These are phyloP conservation scores for Penicillium brasilianum DNA, from an alignment of 2,329 filamentous ascomycete genomes.

Conservation along the genomic window DNA sequence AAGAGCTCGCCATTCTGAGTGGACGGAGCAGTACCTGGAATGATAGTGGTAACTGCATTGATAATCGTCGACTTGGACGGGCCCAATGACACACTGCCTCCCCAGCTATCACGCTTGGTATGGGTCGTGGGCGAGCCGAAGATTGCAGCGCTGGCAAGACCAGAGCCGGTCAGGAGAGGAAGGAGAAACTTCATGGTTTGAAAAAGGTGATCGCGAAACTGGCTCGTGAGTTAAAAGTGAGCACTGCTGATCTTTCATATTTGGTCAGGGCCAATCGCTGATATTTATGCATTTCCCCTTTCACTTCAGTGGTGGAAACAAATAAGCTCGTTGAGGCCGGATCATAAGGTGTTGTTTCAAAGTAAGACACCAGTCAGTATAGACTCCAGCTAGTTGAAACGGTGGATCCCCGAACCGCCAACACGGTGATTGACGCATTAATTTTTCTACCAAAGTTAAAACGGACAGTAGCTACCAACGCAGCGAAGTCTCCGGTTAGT, in stretches of 20 bases:
- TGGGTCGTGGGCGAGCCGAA: slow-evolving; percentile 13
- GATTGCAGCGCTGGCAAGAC: neutral
- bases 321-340: neutral
- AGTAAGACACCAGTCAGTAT: neutral
- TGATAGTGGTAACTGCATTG: slow-evolving; percentile 48
- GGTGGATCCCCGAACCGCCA: neutral
- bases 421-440: slow-evolving; percentile 5
- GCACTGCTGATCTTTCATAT: neutral
- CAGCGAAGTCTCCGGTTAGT: neutral
- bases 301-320: neutral
- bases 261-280: neutral
- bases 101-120: slow-evolving; percentile 42
- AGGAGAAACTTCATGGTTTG: neutral
- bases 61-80: slow-evolving; percentile 46
- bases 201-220: neutral
- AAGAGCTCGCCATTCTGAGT: slow-evolving; percentile 48
- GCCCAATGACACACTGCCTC: slow-evolving; percentile 46
- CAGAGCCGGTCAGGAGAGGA: neutral
- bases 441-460: neutral
- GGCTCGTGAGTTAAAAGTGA: neutral
- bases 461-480: neutral
- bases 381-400: neutral
- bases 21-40: slow-evolving; percentile 45
- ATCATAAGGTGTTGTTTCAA: neutral
- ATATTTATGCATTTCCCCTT: neutral